Evolutionary conservation across 768 basidiomycete genomes (phyloP).

Genomic region (Leccinum uliginosum): DNA sequence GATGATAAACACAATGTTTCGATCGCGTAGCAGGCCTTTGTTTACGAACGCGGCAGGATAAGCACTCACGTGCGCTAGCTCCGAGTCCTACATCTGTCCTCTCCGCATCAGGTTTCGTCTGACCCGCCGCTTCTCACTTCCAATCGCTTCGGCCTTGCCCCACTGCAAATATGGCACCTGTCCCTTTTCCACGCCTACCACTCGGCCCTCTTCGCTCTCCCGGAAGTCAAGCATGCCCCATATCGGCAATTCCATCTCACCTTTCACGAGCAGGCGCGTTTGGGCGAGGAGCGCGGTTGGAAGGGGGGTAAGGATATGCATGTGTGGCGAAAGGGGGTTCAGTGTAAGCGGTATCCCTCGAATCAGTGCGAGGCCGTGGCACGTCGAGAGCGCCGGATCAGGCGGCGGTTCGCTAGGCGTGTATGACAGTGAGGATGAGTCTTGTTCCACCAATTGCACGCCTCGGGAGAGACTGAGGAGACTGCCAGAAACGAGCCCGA

Average conservation of each 20-base stretch:
- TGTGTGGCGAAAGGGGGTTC: constrained; percentile 25
- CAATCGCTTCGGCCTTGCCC: constrained; percentile 67
- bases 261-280: constrained; percentile 57
- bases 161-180: constrained; percentile 76
- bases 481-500: constrained; percentile 55
- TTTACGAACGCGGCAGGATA: not conserved
- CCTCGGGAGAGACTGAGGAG: not conserved
- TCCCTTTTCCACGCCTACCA: constrained; percentile 50
- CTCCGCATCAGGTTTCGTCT: constrained; percentile 86
- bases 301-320: constrained; percentile 83
- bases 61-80: not conserved
- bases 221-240: constrained; percentile 83
- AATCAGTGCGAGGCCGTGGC: constrained; percentile 75
- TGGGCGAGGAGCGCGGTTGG: constrained; percentile 42
- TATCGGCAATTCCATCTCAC: constrained; percentile 83
- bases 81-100: constrained; percentile 51
- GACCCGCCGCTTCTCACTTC: constrained; percentile 66
- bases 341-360: constrained; percentile 39
- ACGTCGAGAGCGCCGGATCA: constrained; percentile 54
- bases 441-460: not conserved
- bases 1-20: not conserved
- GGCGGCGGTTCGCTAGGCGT: constrained; percentile 52
- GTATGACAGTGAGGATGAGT: constrained; percentile 45
- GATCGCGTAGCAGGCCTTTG: not conserved
- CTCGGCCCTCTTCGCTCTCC: constrained; percentile 32